These are phyloP conservation scores for Pseudonitzschia pungens DNA, from an alignment of 108 stramenopile species.

Conservation along the genomic window DNA sequence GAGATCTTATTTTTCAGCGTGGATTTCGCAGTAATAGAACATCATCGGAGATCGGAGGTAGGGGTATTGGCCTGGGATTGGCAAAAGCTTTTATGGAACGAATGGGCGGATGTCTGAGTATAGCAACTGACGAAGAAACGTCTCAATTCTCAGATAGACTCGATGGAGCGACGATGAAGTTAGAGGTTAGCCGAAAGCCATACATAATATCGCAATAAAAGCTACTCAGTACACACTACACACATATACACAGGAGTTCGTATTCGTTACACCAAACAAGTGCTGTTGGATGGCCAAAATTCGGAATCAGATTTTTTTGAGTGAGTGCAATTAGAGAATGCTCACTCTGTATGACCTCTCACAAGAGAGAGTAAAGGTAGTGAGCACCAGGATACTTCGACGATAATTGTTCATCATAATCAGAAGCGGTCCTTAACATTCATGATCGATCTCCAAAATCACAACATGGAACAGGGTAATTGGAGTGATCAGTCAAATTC, in stretches of 20 bases:
- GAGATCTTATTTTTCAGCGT: conserved; percentile 57
- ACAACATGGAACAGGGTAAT: too few relatives aligned
- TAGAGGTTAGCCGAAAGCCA: conserved; percentile 20
- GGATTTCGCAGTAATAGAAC: conserved; percentile 61
- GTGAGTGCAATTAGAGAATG: neutral
- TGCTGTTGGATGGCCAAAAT: too few relatives aligned
- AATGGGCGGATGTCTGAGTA: conserved; percentile 71
- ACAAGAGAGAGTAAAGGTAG: neutral
- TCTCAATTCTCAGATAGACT: conserved; percentile 16
- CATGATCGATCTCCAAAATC: too few relatives aligned
- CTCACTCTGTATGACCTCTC: too few relatives aligned
- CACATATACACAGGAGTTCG: too few relatives aligned
- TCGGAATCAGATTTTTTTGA: too few relatives aligned
- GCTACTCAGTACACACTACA: too few relatives aligned
- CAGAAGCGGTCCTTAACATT: neutral
- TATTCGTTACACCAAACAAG: too few relatives aligned
- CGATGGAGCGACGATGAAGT: conserved; percentile 45
- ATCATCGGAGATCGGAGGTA: conserved; percentile 42
- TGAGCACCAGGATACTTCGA: neutral
- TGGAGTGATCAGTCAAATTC: neutral
- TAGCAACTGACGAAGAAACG: conserved; percentile 41
- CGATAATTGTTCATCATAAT: neutral
- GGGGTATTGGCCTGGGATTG: conserved; percentile 77
- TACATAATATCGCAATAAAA: neutral
- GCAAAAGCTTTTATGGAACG: conserved; percentile 46